Evolutionary conservation across 202 grass and related monocot genomes (phyloP), one percentile per base, ranked within the genome.

Genomic region (Brachypodium distachyon): DNA sequence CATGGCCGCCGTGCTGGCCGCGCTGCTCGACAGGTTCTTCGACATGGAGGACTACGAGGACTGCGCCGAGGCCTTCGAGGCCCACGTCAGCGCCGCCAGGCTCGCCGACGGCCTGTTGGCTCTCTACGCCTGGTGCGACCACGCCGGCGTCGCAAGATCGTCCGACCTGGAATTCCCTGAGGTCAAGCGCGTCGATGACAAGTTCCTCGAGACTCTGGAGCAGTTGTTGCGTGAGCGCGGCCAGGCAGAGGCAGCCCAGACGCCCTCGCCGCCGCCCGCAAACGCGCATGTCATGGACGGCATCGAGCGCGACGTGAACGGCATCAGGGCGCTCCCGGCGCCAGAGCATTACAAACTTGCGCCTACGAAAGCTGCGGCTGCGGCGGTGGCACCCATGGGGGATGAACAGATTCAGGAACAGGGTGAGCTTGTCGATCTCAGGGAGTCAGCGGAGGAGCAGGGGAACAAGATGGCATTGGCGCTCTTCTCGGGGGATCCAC

Each of bases 11-110:
- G 82, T 88, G 1, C 81, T 94, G 25, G 91, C 86, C 0, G 62
- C 75, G 36, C 61, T 97, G 3, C 79, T 90, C 4, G 94, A 94
- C 64, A 67, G 79, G 1, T 97, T 97, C 89, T 97, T 97, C 29
- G 91, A 97, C 25, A 90, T 94, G 91, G 89, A 82, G 91, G 89
- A 82, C 3, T 94, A 97, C 81, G 26, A 69, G 18, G 79, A 88
- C 1, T 94, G 88, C 72, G 88, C 78, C 57, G 92, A 77, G 77
- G 80, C 84, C 3, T 94, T 97, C 34, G 91, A 92, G 72, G 85
- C 86, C 0, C 74, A 97, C 52, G 81, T 81, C 29, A 79, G 62
- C 80, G 38, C 76, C 6, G 82, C 91, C 25, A 97, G 85, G 84
- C 86, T 92, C 76, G 84, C 86, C 14, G 91, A 94, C 23, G 82